These are phyloP conservation scores for Aphanomyces euteiches DNA, from an alignment of 352 stramenopile species.

Conservation along the genomic window DNA sequence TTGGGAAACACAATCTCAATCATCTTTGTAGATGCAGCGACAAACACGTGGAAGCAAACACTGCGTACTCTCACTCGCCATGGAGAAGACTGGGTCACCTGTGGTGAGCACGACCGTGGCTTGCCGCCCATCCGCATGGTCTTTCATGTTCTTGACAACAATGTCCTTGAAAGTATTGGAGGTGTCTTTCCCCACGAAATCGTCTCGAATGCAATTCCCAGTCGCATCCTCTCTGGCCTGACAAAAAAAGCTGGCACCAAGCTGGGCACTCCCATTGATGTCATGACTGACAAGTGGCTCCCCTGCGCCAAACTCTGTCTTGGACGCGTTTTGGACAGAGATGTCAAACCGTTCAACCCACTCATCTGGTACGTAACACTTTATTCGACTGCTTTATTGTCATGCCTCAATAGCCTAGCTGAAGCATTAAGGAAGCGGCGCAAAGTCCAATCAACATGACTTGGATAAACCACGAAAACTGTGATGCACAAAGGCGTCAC, in stretches of 20 bases:
- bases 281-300: conserved; percentile 84
- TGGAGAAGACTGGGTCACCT: conserved; percentile 62
- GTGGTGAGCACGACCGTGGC: conserved; percentile 61
- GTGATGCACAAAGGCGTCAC: too few species aligned
- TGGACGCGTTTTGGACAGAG: conserved; percentile 11
- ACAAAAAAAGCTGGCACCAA: conserved; percentile 86
- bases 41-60: conserved; percentile 57
- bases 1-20: not conserved
- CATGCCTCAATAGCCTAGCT: conserved; percentile 1
- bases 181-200: conserved; percentile 43
- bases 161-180: conserved; percentile 53
- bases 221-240: conserved; percentile 65
- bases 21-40: conserved; percentile 43
- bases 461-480: too few species aligned
- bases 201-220: conserved; percentile 65
- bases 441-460: too few species aligned
- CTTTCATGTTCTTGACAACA: conserved; percentile 44
- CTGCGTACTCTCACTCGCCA: conserved; percentile 68
- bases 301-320: conserved; percentile 40
- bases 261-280: conserved; percentile 64
- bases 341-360: conserved; percentile 61
- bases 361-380: conserved; percentile 53
- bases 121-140: conserved; percentile 62
- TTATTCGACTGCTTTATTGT: not conserved
- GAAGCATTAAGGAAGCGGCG: conserved; percentile 2